Conservation (phyloP, 192 early-diverging fungal species). For the Coemansia sp. region DNA sequence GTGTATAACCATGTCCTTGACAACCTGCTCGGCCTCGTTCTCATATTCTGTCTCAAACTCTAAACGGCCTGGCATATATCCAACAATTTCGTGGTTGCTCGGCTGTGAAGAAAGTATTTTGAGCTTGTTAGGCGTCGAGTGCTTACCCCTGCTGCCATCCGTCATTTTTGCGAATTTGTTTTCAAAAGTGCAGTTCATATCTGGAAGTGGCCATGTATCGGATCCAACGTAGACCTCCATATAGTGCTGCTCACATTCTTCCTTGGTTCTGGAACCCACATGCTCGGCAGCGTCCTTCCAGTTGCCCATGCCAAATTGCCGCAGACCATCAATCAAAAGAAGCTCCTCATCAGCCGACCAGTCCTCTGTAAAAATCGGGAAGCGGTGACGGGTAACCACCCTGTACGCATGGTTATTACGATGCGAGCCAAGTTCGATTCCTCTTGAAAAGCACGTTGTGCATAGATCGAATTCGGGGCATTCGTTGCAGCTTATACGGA, state of each 20-base stretch:
- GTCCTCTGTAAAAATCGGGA: constrained; percentile 84
- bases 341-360: constrained; percentile 99
- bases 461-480: constrained; percentile 93
- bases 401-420: constrained; percentile 83
- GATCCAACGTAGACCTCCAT: constrained; percentile 75
- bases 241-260: constrained; percentile 91
- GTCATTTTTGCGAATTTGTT: constrained; percentile 19
- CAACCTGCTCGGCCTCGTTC: constrained; percentile 90
- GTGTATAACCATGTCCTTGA: constrained; percentile 92
- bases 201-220: constrained; percentile 78
- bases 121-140: constrained; percentile 28
- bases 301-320: constrained; percentile 93
- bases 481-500: constrained; percentile 82
- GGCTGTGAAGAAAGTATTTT: constrained; percentile 81
- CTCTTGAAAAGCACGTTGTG: constrained; percentile 87
- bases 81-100: constrained; percentile 92
- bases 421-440: constrained; percentile 78
- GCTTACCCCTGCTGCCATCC: constrained; percentile 16
- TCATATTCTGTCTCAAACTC: constrained; percentile 98
- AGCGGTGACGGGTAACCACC: constrained; percentile 67
- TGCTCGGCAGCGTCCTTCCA: constrained; percentile 95
- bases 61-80: constrained; percentile 94
- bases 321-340: constrained; percentile 84
- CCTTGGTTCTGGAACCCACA: constrained; percentile 84
- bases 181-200: constrained; percentile 71